Percentiles rank a stretch among this genome's conserved stretches.
phyloP scores from a whole-genome alignment of 2,329 filamentous ascomycete species.

The Fusarium sp. region DNA sequence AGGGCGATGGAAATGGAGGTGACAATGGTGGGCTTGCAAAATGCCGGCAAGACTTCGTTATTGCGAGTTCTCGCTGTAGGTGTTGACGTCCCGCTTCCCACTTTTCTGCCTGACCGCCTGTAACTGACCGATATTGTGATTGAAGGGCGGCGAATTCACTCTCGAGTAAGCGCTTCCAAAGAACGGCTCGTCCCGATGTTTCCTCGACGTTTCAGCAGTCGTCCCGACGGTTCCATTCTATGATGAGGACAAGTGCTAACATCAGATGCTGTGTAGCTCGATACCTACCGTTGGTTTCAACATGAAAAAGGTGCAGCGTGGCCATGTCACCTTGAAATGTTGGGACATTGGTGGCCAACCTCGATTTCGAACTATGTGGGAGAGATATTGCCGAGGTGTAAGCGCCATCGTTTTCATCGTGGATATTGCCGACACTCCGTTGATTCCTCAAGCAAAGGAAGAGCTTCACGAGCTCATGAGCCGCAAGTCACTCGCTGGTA shows the following conservation, averaged over 20 bases:
- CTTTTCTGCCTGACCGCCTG: constrained; percentile 28
- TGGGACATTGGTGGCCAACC: constrained; percentile 99
- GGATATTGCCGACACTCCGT: constrained; percentile 87
- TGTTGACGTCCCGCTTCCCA: constrained; percentile 23
- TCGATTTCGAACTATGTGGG: constrained; percentile 98
- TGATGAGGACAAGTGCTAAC: constrained; percentile 50
- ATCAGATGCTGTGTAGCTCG: constrained; percentile 71
- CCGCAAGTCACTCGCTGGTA: constrained; percentile 85
- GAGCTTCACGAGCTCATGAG: constrained; percentile 91
- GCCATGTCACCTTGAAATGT: constrained; percentile 98
- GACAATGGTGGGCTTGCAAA: constrained; percentile 98
- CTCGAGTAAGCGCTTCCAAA: constrained; percentile 80
- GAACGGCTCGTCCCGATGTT: constrained; percentile 24
- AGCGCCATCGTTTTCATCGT: constrained; percentile 99
- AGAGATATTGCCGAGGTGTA: constrained; percentile 96
- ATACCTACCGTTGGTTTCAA: constrained; percentile 99
- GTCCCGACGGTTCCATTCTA: constrained; percentile 6
- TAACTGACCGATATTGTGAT: constrained; percentile 32
- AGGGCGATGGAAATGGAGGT: constrained; percentile 99
- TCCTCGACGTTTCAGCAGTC: constrained; percentile 8
- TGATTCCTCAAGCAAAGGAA: constrained; percentile 86
- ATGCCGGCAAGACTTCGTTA: constrained; percentile 96
- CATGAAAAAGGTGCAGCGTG: constrained; percentile 97
- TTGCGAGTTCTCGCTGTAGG: constrained; percentile 94
- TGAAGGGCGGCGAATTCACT: constrained; percentile 95